Base-by-base conservation (phyloP, 495 filamentous ascomycete species). In the Hypoxylon trugodes region DNA sequence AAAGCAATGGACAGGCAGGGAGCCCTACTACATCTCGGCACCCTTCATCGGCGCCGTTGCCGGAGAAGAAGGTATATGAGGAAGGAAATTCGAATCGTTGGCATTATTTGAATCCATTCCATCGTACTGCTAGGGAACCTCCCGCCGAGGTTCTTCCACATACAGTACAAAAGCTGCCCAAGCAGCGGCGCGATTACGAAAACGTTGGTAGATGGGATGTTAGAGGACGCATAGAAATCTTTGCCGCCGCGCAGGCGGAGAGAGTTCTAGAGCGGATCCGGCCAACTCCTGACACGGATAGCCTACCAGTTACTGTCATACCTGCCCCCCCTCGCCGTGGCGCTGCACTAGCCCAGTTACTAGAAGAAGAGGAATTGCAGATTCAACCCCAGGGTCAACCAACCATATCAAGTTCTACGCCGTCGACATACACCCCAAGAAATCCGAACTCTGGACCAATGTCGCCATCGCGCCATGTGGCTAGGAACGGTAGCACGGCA, bases 221-320 rank as follows among this genome's bases (percentile, higher is more conserved):
- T 6, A 76, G 74, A 33, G 60, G 49, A 26, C 75, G 79, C 15
- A 62, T 81, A 19, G 79, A 82, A 25, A 77, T 81, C 5, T 81
- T 81, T 26, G 77, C 80, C n/a, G 77, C 73, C 1, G 65, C 72
- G 7, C 79, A 81, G 35, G 80, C 77, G 2, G 79, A 81, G 45
- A 76, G 74, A 51, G 59, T 81, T 5, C 69, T 79, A 5, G 78
- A 81, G 42, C 73, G 63, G 55, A 69, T 82, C 43, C 69, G 77
- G 6, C 76, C 79, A 21, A 77, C 77, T 0, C 77, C 77, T 1
- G 79, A 81, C 50, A 82, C 79, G 9, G 74, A 77, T 46, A 80
- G 75, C 57, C 59, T 82, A 42, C 80, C 80, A 4, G 74, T 81
- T n/a, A 79, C 72, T 24, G 75, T 82, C 3, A 81, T 82, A 16